Conservation (phyloP, 768 basidiomycete genomes). For the Pulveroboletus sp. region DNA sequence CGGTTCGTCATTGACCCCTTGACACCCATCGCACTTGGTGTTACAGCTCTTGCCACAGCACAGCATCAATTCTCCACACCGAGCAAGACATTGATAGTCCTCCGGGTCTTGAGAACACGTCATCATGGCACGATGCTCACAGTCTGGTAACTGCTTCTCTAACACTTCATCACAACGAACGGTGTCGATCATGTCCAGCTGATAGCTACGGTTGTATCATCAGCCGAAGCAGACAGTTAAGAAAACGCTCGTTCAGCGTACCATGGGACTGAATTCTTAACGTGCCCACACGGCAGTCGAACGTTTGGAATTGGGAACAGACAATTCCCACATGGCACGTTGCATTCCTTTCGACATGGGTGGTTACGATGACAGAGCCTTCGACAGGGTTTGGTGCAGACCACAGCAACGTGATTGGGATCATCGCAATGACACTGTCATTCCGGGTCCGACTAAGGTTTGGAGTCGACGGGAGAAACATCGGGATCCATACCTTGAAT, state of each 20-base stretch:
- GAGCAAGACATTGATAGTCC: constrained; percentile 33
- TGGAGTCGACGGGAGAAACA: not conserved
- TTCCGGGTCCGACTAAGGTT: not conserved
- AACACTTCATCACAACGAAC: constrained; percentile 43
- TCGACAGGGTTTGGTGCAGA: constrained; percentile 46
- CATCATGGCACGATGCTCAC: constrained; percentile 50
- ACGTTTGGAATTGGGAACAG: constrained; percentile 43
- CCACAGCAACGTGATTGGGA: constrained; percentile 44
- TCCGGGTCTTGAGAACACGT: constrained; percentile 44
- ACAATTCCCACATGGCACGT: constrained; percentile 50
- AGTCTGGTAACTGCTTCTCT: constrained; percentile 41
- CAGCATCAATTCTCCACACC: constrained; percentile 41
- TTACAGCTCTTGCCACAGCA: constrained; percentile 54
- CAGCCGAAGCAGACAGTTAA: not conserved
- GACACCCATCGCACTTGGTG: constrained; percentile 47
- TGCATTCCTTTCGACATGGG: constrained; percentile 53
- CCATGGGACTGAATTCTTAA: constrained; percentile 43
- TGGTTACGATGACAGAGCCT: constrained; percentile 51
- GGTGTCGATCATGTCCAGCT: constrained; percentile 39
- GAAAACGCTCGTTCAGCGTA: constrained; percentile 21
- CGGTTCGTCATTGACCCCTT: constrained; percentile 15
- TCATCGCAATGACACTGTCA: constrained; percentile 59
- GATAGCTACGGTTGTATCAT: constrained; percentile 33
- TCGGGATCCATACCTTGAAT: constrained; percentile 40
- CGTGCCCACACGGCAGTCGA: constrained; percentile 56